Evolutionary conservation across 768 basidiomycete genomes (phyloP).

Genomic region (Cyathus striatus): DNA sequence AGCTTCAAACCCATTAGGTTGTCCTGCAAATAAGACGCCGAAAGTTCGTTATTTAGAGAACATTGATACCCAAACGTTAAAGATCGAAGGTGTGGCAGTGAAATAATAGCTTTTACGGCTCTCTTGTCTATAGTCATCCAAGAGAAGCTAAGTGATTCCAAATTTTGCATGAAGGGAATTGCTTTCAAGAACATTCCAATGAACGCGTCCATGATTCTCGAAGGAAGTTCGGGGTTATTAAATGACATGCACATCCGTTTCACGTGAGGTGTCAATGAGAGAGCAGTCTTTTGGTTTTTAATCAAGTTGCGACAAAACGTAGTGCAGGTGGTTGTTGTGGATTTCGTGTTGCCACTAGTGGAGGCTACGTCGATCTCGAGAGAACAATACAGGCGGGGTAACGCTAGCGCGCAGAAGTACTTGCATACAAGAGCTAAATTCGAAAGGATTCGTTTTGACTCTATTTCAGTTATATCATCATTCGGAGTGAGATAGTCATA

Average conservation of each 20-base stretch:
- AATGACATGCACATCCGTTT: slow-evolving; percentile 14
- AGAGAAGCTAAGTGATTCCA: slow-evolving; percentile 7
- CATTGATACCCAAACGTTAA: too few relatives aligned
- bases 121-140: slow-evolving; percentile 6
- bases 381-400: slow-evolving; percentile 33
- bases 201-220: slow-evolving; percentile 1
- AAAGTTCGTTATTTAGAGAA: too few relatives aligned
- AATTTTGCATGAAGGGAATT: slow-evolving; percentile 8
- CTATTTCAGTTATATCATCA: slow-evolving; percentile 5
- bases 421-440: slow-evolving; percentile 36
- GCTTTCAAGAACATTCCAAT: slow-evolving; percentile 9
- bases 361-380: slow-evolving; percentile 23
- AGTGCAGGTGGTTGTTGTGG: slow-evolving; percentile 2
- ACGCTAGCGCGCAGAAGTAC: slow-evolving; percentile 32
- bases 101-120: too few relatives aligned
- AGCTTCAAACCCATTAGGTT: too few relatives aligned
- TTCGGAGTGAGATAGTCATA: slow-evolving; percentile 24
- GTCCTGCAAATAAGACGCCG: too few relatives aligned
- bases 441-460: slow-evolving; percentile 15
- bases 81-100: too few relatives aligned
- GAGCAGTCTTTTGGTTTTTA: slow-evolving; percentile 17
- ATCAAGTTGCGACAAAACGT: slow-evolving; percentile 21
- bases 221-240: slow-evolving; percentile 3
- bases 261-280: slow-evolving; percentile 22
- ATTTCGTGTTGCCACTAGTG: slow-evolving; percentile 1